Percentiles rank a stretch among this genome's conserved stretches.
These are phyloP conservation scores for Xylaria arbuscula DNA, from an alignment of 2,329 filamentous ascomycete species.

Conservation along the genomic window DNA sequence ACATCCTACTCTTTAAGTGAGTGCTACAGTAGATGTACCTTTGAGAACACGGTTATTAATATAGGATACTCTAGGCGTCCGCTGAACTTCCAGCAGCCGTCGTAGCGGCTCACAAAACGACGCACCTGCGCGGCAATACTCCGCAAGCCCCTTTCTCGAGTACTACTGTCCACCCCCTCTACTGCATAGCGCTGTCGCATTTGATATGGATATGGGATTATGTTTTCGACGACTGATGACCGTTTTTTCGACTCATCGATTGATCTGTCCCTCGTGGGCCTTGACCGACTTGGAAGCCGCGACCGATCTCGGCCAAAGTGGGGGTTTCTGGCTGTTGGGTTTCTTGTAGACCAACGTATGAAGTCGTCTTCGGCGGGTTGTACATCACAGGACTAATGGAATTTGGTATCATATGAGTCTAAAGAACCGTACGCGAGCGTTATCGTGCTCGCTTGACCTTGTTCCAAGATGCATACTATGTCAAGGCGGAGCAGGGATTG, in stretches of 20 bases:
- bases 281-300: slow-evolving; percentile 31
- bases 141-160: slow-evolving; percentile 35
- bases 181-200: slow-evolving; percentile 53
- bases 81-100: slow-evolving; percentile 85
- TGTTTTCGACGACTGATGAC: slow-evolving; percentile 48
- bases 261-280: slow-evolving; percentile 22
- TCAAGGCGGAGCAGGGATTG: slow-evolving; percentile 19
- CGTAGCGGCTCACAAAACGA: slow-evolving; percentile 58
- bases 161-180: slow-evolving; percentile 42
- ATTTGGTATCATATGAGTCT: slow-evolving; percentile 32
- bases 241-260: slow-evolving; percentile 37
- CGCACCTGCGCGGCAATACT: slow-evolving; percentile 33
- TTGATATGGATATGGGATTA: slow-evolving; percentile 47
- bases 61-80: slow-evolving; percentile 69
- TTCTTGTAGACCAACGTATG: slow-evolving; percentile 29
- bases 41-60: slow-evolving; percentile 28
- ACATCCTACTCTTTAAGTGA: slow-evolving; percentile 98
- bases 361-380: slow-evolving; percentile 27
- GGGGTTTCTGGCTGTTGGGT: slow-evolving; percentile 29
- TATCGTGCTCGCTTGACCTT: slow-evolving; percentile 29
- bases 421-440: slow-evolving; percentile 25
- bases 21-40: slow-evolving; percentile 51
- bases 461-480: slow-evolving; percentile 28
- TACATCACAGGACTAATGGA: slow-evolving; percentile 31
- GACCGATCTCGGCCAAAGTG: slow-evolving; percentile 35